Percentiles rank a stretch among this genome's conserved stretches.
phyloP scores from a whole-genome alignment of 305 asterid genomes.

The Petunia hybrid region DNA sequence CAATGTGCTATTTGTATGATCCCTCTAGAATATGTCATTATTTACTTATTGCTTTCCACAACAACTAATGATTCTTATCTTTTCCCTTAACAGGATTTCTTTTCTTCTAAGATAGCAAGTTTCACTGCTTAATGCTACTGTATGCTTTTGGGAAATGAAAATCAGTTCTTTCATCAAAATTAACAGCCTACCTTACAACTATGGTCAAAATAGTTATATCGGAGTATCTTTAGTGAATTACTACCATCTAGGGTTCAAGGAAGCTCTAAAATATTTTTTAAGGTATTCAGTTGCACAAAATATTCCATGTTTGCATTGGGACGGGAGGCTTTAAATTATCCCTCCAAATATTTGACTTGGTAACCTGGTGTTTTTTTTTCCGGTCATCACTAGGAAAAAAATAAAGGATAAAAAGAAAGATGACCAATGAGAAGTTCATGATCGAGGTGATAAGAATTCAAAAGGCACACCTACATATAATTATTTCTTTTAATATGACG shows the following conservation, averaged over 20 bases:
- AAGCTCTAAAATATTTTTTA: too few species aligned
- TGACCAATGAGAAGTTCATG: not conserved
- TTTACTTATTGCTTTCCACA: conserved; percentile 15
- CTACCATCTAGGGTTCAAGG: too few species aligned
- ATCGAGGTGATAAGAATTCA: not conserved
- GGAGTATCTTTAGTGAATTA: too few species aligned
- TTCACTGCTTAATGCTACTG: conserved; percentile 14
- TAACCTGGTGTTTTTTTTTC: not conserved
- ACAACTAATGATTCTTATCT: conserved; percentile 27
- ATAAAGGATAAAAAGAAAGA: too few species aligned
- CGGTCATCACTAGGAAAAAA: not conserved
- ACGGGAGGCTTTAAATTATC: too few species aligned
- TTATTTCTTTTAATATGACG: too few species aligned
- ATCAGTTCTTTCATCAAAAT: not conserved
- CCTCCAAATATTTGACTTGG: not conserved
- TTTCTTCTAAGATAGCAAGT: conserved; percentile 22
- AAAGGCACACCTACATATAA: not conserved
- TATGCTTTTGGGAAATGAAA: conserved; percentile 14
- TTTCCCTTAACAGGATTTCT: conserved; percentile 18
- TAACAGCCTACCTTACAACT: conserved; percentile 20
- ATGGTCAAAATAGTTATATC: not conserved
- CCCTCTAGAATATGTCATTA: conserved; percentile 24
- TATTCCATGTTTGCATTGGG: too few species aligned
- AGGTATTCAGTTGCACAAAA: too few species aligned
- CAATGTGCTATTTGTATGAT: conserved; percentile 10